Evolutionary conservation across 176 grass and related monocot species (phyloP).

Genomic region (Musa schizocarpa): DNA sequence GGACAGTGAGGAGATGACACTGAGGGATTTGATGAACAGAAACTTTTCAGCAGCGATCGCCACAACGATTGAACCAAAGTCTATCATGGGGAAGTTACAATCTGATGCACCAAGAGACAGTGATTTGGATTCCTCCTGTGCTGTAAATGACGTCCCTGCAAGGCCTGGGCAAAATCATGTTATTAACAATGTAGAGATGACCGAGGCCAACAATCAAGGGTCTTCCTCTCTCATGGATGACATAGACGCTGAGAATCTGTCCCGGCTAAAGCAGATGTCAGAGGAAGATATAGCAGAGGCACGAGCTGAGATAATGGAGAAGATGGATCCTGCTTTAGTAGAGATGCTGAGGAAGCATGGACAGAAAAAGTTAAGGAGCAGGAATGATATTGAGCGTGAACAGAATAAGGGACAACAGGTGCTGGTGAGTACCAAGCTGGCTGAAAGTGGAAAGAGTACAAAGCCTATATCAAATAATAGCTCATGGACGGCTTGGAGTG

Average conservation of each 20-base stretch:
- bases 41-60: neutral
- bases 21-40: neutral
- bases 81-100: neutral
- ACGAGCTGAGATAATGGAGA: slow-evolving; percentile 65
- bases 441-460: slow-evolving; percentile 20
- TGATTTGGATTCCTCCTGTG: neutral
- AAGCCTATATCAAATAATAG: slow-evolving; percentile 11
- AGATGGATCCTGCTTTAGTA: slow-evolving; percentile 62
- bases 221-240: slow-evolving; percentile 38
- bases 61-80: neutral
- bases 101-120: neutral
- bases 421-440: slow-evolving; percentile 1
- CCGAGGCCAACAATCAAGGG: neutral
- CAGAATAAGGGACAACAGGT: slow-evolving; percentile 17
- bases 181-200: neutral
- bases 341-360: slow-evolving; percentile 56
- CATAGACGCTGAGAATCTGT: slow-evolving; percentile 56
- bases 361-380: slow-evolving; percentile 14
- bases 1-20: slow-evolving; percentile 3
- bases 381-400: slow-evolving; percentile 22
- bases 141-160: too few species aligned
- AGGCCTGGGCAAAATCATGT: neutral
- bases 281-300: slow-evolving; percentile 72
- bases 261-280: slow-evolving; percentile 69
- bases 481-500: slow-evolving; percentile 76